Evolutionary conservation across 768 basidiomycete species (phyloP), one percentile per base, ranked within the genome.

Genomic region (Sarcomyxa edulis): DNA sequence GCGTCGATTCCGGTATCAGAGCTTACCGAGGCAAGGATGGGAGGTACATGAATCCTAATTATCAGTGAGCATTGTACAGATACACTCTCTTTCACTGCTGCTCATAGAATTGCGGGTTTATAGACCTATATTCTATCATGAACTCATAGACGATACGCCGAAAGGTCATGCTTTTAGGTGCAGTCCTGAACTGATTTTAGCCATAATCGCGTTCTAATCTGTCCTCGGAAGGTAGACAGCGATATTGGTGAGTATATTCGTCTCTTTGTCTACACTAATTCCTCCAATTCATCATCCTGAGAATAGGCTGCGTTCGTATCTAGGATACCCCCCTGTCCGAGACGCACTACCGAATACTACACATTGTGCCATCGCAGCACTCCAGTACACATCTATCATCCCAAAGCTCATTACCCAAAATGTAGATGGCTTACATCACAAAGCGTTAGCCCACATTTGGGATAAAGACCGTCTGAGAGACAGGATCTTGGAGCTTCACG

Each of bases 381-480:
- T 96, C 32, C 84, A 89, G 51, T 68, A 88, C 47, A 61, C 83
- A 7, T 74, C 71, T 3, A 59, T 79, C 37, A 66, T 87, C 14
- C 59, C 71, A 15, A 62, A 65, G 19, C 57, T 93, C 22, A 78
- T 97, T 45, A 98, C 95, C 20, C 37, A 84, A 69, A 88, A 88
- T 48, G 94, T 98, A n/a, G 95, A 98, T 52, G 93, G 92, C 2
- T 74, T 98, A 5, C 94, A 97, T 52, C 81, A 81, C 36, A 90
- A 88, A 60, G 87, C 90, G 6, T 60, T 86, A 14, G 40, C 60
- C 62, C 48, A 53, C 34, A 46, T 58, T 27, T 53, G 68, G 72
- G 43, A 64, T 58, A 61, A 60, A 53, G 44, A 61, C 55, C 53
- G 52, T n/a, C 53, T 57, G 34, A 61, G 46, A 37, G 57, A 47